These are phyloP conservation scores for Hemisphaericaspora lyxosophila DNA, from an alignment of 1,139 yeast species.

Conservation along the genomic window DNA sequence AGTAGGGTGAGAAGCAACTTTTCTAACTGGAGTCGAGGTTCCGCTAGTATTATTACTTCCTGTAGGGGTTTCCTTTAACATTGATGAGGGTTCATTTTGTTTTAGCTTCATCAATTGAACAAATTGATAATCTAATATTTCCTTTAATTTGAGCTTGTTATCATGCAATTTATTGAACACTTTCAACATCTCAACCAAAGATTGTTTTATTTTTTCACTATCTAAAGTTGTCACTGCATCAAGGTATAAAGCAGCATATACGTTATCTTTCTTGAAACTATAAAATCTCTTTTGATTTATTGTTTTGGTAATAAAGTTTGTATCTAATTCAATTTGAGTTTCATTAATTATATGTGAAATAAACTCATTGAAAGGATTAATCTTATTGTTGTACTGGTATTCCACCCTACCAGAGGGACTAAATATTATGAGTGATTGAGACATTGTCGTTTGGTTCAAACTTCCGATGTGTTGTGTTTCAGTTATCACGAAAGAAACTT, in stretches of 20 bases:
- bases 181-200: slow-evolving; percentile 36
- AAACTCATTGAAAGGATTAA: slow-evolving; percentile 43
- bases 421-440: slow-evolving; percentile 38
- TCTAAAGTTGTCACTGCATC: slow-evolving; percentile 44
- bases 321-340: slow-evolving; percentile 31
- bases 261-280: slow-evolving; percentile 27
- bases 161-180: slow-evolving; percentile 30
- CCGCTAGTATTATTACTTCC: slow-evolving; percentile 13
- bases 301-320: slow-evolving; percentile 34
- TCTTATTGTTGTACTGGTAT: slow-evolving; percentile 39
- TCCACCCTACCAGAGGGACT: slow-evolving; percentile 37
- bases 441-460: slow-evolving; percentile 20
- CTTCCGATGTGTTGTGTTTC: no score
- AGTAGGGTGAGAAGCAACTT: slow-evolving; percentile 5
- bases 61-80: slow-evolving; percentile 9
- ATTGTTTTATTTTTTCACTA: slow-evolving; percentile 36
- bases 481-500: no score
- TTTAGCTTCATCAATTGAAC: slow-evolving; percentile 37
- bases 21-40: slow-evolving; percentile 19
- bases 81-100: slow-evolving; percentile 11
- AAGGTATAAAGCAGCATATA: slow-evolving; percentile 40
- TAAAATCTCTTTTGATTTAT: slow-evolving; percentile 40
- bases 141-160: slow-evolving; percentile 26
- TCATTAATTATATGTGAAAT: slow-evolving; percentile 41
- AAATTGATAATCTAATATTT: slow-evolving; percentile 42